Evolutionary conservation across 2,329 filamentous ascomycete species (phyloP).

Genomic region (Akanthomyces dipterigenus): DNA sequence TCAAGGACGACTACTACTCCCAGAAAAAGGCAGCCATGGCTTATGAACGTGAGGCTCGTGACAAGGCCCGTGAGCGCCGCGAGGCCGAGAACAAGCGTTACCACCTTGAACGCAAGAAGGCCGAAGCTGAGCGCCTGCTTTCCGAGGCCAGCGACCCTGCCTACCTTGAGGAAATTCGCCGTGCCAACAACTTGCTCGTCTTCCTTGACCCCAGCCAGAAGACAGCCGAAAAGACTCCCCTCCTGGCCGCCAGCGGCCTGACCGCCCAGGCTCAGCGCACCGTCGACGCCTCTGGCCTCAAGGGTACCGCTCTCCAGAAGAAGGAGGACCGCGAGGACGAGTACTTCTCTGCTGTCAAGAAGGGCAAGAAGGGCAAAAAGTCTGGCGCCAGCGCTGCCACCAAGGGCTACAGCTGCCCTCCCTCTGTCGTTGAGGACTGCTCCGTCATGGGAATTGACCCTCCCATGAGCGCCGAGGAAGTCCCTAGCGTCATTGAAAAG

Average conservation of each 20-base stretch:
- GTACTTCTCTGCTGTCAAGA: conserved; percentile 75
- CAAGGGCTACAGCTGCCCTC: conserved; percentile 71
- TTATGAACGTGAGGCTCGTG: conserved; percentile 77
- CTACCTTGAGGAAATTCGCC: conserved; percentile 87
- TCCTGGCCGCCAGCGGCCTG: conserved; percentile 63
- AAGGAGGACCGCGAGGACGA: conserved; percentile 87
- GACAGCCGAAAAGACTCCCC: conserved; percentile 56
- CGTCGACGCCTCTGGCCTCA: conserved; percentile 75
- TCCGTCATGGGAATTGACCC: conserved; percentile 77
- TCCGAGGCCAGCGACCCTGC: conserved; percentile 79
- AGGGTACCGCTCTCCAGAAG: conserved; percentile 74
- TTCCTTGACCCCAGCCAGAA: conserved; percentile 77
- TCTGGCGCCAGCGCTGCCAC: conserved; percentile 41
- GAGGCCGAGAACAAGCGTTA: conserved; percentile 73
- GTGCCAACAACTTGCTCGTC: conserved; percentile 72
- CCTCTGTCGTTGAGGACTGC: conserved; percentile 88
- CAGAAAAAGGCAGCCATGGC: conserved; percentile 75
- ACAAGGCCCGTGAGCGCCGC: conserved; percentile 68
- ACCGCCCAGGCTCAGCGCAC: conserved; percentile 74
- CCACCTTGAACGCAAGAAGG: conserved; percentile 66
- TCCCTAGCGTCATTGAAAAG: conserved; percentile 75
- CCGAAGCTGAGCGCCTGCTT: conserved; percentile 68
- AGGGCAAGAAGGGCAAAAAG: conserved; percentile 80
- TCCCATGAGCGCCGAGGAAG: conserved; percentile 77
- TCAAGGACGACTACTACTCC: conserved; percentile 85